Conservation (phyloP, 192 early-diverging fungal genomes). For the Backusella parvicylindrica region DNA sequence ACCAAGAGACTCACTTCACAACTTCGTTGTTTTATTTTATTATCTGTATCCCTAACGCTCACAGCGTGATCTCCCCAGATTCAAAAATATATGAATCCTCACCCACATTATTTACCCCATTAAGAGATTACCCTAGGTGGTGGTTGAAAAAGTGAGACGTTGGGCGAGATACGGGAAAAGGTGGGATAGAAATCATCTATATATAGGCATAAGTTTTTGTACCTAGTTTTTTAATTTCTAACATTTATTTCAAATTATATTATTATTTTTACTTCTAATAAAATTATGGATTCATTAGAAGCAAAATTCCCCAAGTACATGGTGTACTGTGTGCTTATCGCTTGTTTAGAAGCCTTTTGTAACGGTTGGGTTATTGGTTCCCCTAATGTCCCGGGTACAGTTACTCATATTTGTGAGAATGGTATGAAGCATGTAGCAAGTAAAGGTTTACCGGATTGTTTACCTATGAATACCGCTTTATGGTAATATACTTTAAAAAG, state of each 20-base stretch:
- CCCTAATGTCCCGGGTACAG: constrained; percentile 37
- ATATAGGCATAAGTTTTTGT: not conserved
- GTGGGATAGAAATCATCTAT: not conserved
- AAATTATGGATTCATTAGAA: constrained; percentile 39
- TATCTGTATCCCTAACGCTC: too few species aligned
- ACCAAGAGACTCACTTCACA: too few species aligned
- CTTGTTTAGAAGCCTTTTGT: constrained; percentile 35
- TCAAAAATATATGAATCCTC: not conserved
- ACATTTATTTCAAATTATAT: not conserved
- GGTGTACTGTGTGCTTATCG: constrained; percentile 38
- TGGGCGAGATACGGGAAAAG: not conserved
- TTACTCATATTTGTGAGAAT: constrained; percentile 28
- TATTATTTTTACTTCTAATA: not conserved
- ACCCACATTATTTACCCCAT: not conserved
- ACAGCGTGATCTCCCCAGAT: not conserved
- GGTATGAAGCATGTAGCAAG: constrained; percentile 3
- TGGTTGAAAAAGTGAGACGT: not conserved
- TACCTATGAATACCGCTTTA: constrained; percentile 26
- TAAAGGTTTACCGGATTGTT: constrained; percentile 23
- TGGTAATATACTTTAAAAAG: not conserved
- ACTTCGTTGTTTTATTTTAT: too few species aligned
- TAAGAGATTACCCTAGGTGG: not conserved
- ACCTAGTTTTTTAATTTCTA: not conserved
- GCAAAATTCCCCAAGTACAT: constrained; percentile 36
- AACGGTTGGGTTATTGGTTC: constrained; percentile 44